Percentiles rank a stretch among this genome's conserved stretches.
Evolutionary conservation across 2,329 filamentous ascomycete species (phyloP).

Genomic region (Aspergillus chevalieri): DNA sequence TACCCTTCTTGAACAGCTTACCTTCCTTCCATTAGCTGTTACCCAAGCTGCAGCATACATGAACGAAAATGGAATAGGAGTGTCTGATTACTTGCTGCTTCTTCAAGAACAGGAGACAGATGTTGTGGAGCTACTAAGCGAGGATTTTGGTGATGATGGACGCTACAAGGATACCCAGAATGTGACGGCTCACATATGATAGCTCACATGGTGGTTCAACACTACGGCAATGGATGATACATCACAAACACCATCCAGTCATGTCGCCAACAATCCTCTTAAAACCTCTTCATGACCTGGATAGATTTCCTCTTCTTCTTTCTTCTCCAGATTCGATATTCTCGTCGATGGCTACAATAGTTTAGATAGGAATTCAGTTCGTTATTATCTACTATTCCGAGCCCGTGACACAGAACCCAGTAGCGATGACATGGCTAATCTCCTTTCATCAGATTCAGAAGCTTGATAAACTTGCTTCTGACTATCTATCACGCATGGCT

Average conservation of each 20-base stretch:
- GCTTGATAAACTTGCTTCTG: background rate
- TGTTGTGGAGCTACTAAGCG: background rate
- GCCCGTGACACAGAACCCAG: background rate
- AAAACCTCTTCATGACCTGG: too few relatives aligned
- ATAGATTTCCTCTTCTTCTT: too few relatives aligned
- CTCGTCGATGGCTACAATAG: too few relatives aligned
- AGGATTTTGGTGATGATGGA: background rate
- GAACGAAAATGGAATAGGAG: background rate
- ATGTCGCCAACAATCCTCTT: too few relatives aligned
- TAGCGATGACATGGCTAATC: background rate
- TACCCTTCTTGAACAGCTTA: background rate
- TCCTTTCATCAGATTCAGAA: background rate
- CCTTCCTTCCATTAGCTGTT: background rate
- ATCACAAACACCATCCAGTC: too few relatives aligned
- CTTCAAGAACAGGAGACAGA: background rate
- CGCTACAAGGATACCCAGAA: background rate
- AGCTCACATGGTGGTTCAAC: too few relatives aligned
- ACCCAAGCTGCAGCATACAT: background rate
- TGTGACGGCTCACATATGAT: too few relatives aligned
- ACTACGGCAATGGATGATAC: too few relatives aligned
- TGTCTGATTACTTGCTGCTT: background rate
- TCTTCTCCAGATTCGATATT: too few relatives aligned
- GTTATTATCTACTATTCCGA: too few relatives aligned
- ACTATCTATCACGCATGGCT: background rate
- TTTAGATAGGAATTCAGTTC: too few relatives aligned